A percentile compares a stretch with the other conserved stretches of the same genome.
Evolutionary conservation across 2,329 filamentous ascomycete species (phyloP).

Genomic region (Fusarium sp.): DNA sequence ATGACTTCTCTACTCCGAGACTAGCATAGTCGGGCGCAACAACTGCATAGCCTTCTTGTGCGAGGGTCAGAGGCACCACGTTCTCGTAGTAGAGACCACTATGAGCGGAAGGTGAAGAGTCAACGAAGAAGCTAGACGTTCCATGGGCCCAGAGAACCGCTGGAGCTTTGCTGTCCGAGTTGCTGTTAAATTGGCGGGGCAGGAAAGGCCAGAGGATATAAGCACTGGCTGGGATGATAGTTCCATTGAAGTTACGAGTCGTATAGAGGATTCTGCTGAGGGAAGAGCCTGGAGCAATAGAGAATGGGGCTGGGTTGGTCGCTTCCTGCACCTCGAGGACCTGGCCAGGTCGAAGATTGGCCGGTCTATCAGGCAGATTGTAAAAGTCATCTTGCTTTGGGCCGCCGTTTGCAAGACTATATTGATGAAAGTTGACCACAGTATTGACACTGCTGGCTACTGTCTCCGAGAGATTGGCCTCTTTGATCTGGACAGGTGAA

Average conservation of each 20-base stretch:
- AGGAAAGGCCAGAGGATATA: slow-evolving; percentile 25
- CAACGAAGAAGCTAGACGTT: slow-evolving; percentile 51
- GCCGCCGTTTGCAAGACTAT: slow-evolving; percentile 26
- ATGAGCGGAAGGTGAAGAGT: slow-evolving; percentile 50
- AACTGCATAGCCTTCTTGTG: slow-evolving; percentile 53
- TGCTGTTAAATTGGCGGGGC: neutral
- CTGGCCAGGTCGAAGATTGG: neutral
- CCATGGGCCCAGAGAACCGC: slow-evolving; percentile 56
- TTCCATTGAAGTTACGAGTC: slow-evolving; percentile 19
- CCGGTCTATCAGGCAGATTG: neutral
- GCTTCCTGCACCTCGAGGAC: slow-evolving; percentile 26
- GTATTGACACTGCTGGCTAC: slow-evolving; percentile 10
- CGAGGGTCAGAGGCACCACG: slow-evolving; percentile 48
- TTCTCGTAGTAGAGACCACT: slow-evolving; percentile 53
- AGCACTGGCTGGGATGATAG: slow-evolving; percentile 6
- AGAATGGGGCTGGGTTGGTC: neutral
- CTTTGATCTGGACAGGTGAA: neutral
- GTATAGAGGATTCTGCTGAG: slow-evolving; percentile 16
- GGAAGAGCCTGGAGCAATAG: slow-evolving; percentile 3
- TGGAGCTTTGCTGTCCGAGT: slow-evolving; percentile 6
- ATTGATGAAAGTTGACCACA: slow-evolving; percentile 17
- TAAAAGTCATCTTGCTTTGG: slow-evolving; percentile 32
- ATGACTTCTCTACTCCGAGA: slow-evolving; percentile 49
- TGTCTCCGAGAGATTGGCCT: neutral
- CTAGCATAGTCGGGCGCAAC: slow-evolving; percentile 57